Evolutionary conservation across 176 grass and related monocot genomes (phyloP).

Genomic region (Pharus latifolius): DNA sequence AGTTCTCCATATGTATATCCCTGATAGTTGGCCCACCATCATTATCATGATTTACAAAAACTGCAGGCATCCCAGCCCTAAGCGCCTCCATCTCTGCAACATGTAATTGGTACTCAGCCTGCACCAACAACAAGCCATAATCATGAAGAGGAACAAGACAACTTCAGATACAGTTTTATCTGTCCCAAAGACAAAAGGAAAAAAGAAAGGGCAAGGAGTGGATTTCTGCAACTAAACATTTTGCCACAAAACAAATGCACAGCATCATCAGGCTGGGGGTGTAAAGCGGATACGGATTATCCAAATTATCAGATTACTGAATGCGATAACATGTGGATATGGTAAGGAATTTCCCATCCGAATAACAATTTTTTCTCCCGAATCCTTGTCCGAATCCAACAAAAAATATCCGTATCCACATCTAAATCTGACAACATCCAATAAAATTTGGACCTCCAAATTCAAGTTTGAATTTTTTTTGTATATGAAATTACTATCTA

Average conservation of each 20-base stretch:
- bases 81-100: slow-evolving; percentile 80
- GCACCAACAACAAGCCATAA: slow-evolving; percentile 17
- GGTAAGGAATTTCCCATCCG: no score
- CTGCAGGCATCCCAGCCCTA: slow-evolving; percentile 84
- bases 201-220: neutral
- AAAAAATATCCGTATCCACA: no score
- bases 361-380: no score
- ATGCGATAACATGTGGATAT: no score
- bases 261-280: no score
- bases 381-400: no score
- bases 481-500: no score
- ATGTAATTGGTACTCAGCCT: slow-evolving; percentile 88
- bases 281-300: no score
- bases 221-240: neutral
- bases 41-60: slow-evolving; percentile 63
- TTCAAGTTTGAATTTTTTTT: no score
- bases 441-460: no score
- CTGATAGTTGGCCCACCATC: slow-evolving; percentile 54
- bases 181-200: neutral
- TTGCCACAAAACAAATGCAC: neutral
- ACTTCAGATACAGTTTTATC: neutral
- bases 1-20: slow-evolving; percentile 99
- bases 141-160: neutral
- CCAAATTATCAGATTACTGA: no score
- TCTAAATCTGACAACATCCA: no score